Base-by-base conservation (phyloP, 2,329 filamentous ascomycete genomes). In the Fusarium kyushuense region DNA sequence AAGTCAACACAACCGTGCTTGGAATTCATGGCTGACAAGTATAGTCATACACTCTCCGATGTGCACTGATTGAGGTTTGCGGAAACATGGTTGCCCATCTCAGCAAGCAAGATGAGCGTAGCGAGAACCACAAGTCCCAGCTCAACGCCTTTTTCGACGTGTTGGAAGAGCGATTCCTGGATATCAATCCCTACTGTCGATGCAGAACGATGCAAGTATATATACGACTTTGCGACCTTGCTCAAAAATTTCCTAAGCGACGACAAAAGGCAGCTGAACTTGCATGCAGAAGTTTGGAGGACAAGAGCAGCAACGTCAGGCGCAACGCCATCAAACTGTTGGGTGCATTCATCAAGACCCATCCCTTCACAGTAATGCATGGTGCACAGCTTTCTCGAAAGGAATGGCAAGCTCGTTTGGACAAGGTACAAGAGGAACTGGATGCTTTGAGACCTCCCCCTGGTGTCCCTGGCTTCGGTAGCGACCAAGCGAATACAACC, bases 111-210 rank as follows among this genome's bases (percentile, higher is more conserved):
- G 93, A 96, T 75, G 95, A 98, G 77, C 89, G 93, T 52, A 92
- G 90, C 73, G 95, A 98, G 72, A 96, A 96, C 77, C 91, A 95
- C 82, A 97, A 97, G 79, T 93, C 92, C 0, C 96, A 99, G 77
- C 91, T 99, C 63, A 96, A 96, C 71, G 94, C 94, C 21, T 99
- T 98, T 77, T 98, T 98, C 74, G 95, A 98, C 74, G 94, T 98
- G 0, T 84, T 99, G 4, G 94, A 99, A 76, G 95, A 98, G 80
- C 90, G 96, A 14, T 99, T 99, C 79, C 85, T 98, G 49, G 96
- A 99, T 74, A 88, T 97, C 75, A 99, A 98, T 78, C 96, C 96
- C 1, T 99, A 98, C 80, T 97, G 94, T 77, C 89, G 96, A 74
- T 96, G 92, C 79, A 87, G 95, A 72, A 90, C 93, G 3, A 92